These are phyloP conservation scores for Cynara cardunculus DNA, from an alignment of 129 eudicot genomes.

Conservation along the genomic window DNA sequence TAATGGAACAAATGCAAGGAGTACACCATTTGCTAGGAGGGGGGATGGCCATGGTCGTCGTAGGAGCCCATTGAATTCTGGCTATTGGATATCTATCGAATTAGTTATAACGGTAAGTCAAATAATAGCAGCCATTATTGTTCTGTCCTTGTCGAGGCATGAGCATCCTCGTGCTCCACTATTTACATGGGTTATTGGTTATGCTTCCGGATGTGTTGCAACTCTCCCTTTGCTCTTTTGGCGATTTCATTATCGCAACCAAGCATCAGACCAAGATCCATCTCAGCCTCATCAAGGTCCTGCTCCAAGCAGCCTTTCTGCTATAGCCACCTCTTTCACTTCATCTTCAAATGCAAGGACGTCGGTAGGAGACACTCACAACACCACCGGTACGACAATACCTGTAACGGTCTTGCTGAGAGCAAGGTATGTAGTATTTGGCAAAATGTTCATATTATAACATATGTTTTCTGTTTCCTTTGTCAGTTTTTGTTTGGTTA, in stretches of 20 bases:
- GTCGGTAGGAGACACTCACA: conserved; percentile 39
- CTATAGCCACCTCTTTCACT: conserved; percentile 36
- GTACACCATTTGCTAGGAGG: conserved; percentile 58
- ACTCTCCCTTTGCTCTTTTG: conserved; percentile 85
- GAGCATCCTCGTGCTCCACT: conserved; percentile 88
- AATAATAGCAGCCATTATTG: conserved; percentile 71
- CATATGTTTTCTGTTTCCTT: not conserved
- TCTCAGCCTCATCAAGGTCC: conserved; percentile 53
- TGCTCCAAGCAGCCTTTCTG: conserved; percentile 33
- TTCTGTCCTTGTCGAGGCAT: conserved; percentile 64
- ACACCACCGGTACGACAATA: conserved; percentile 31
- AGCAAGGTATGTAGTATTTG: conserved; percentile 47
- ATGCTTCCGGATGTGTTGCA: conserved; percentile 89
- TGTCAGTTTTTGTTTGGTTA: not conserved
- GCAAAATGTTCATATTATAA: not conserved
- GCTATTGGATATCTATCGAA: conserved; percentile 87
- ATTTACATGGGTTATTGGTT: conserved; percentile 81
- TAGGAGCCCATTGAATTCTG: conserved; percentile 92
- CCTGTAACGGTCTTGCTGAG: conserved; percentile 11
- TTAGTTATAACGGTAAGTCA: conserved; percentile 76
- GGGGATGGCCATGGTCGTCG: conserved; percentile 60
- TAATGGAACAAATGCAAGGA: conserved; percentile 51
- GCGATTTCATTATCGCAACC: conserved; percentile 77
- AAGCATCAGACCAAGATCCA: conserved; percentile 63
- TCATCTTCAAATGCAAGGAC: conserved; percentile 44